Base-by-base conservation (phyloP, 1,284 basidiomycete genomes). In the Pulchroboletus neoregius region DNA sequence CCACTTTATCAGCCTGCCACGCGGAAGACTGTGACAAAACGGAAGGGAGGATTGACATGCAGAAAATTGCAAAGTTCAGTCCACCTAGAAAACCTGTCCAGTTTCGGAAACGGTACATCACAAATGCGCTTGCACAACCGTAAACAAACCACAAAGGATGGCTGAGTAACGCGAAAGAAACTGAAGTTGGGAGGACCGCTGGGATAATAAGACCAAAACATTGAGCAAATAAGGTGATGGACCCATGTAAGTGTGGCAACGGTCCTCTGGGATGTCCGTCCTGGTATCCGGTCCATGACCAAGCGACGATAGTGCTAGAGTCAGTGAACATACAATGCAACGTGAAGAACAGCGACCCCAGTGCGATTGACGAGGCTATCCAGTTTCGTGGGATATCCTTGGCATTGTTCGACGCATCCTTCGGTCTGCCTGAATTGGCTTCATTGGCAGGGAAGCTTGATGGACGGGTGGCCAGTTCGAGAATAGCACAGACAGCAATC, bases 231-330 rank as follows among this genome's bases (percentile, higher is more conserved):
- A 93, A 72, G 20, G 89, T 86, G 32, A 90, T 60, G 0, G 77
- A 75, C 16, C 84, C 86, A 59, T 91, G 84, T 2, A 86, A 68
- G 58, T 90, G 81, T 2, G 91, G 84, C 8, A 84, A 67, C 1
- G 91, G 92, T 1, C 90, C 91, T 34, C 70, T 77, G 0, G 94
- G 90, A 6, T 58, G 58, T 35, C 72, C 66, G 39, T 74, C 67
- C 35, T 69, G 62, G 57, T 86, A 95, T 2, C 94, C 94, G 0
- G 87, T 87, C 91, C 92, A 96, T 1, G 87, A 84, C 89, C 91
- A 95, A 2, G 90, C 83, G 51, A 95, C 80, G 45, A 94, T 76
- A 0, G 91, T 94, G 50, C 86, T 87, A 1, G 84, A 72, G 56
- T 97, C 93, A 6, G 83, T 81, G 34, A 91, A 71, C 47, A 92